Evolutionary conservation across 2,329 filamentous ascomycete genomes (phyloP).

Genomic region (Alternaria brassicae): DNA sequence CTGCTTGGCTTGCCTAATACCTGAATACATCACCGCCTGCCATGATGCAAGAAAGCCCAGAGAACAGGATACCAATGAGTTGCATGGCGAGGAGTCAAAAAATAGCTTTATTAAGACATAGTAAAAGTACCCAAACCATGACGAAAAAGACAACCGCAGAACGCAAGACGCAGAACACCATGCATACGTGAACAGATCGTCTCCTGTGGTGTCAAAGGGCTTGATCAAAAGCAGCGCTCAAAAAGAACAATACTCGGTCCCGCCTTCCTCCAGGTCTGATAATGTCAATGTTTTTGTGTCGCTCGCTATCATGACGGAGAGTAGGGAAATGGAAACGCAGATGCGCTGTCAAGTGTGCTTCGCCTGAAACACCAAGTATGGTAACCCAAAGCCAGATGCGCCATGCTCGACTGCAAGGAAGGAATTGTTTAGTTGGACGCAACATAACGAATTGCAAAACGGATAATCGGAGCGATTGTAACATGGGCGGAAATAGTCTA

Average conservation of each 20-base stretch:
- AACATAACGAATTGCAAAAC: constrained; percentile 8
- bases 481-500: background rate
- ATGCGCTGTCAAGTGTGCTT: constrained; percentile 13
- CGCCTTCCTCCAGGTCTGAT: constrained; percentile 5
- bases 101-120: constrained; percentile 9
- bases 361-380: constrained; percentile 12
- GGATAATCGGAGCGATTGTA: background rate
- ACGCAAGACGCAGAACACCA: constrained; percentile 15
- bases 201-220: constrained; percentile 2
- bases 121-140: background rate
- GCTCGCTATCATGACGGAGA: constrained; percentile 9
- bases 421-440: constrained; percentile 6
- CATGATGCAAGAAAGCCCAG: background rate
- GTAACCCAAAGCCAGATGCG: constrained; percentile 13
- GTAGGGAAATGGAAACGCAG: background rate
- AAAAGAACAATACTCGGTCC: background rate
- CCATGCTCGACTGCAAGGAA: constrained; percentile 16
- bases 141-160: constrained; percentile 1
- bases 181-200: constrained; percentile 15
- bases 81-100: background rate
- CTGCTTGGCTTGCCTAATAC: background rate
- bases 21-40: background rate
- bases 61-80: background rate
- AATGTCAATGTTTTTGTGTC: constrained; percentile 11
- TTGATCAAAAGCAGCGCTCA: background rate